These are phyloP conservation scores for Stemphylium vesicarium DNA, from an alignment of 2,329 filamentous ascomycete species.

Conservation along the genomic window DNA sequence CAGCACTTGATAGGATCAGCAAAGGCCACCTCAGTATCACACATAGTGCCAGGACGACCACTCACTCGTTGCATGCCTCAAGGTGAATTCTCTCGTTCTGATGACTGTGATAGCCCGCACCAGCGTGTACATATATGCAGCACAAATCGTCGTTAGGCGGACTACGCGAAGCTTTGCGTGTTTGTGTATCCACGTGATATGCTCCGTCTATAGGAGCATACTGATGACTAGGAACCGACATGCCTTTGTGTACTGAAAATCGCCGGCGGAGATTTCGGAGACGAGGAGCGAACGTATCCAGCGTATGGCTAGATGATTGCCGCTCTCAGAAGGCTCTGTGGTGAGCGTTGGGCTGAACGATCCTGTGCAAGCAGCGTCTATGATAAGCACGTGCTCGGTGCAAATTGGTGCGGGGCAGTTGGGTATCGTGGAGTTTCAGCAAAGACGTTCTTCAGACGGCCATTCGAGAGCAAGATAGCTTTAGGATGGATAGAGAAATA, in stretches of 20 bases:
- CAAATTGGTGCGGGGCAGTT: neutral
- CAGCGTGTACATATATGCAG: constrained; percentile 94
- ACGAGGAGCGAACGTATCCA: constrained; percentile 31
- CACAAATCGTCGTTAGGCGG: constrained; percentile 59
- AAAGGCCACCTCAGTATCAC: neutral
- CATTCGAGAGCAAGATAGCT: constrained; percentile 10
- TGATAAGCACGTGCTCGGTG: neutral
- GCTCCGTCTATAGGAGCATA: constrained; percentile 33
- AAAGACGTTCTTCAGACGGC: constrained; percentile 10
- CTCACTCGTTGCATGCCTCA: constrained; percentile 86
- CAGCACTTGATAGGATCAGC: constrained; percentile 65
- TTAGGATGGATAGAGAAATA: constrained; percentile 12
- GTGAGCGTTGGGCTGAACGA: neutral
- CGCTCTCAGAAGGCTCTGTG: neutral
- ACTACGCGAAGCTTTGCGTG: constrained; percentile 50
- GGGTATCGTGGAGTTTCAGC: neutral
- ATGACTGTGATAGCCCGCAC: constrained; percentile 89
- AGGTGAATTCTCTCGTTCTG: constrained; percentile 87
- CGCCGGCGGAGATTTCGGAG: constrained; percentile 36
- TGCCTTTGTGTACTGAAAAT: constrained; percentile 31
- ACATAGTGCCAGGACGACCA: constrained; percentile 17
- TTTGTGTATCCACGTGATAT: constrained; percentile 24
- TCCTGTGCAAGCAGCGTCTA: neutral
- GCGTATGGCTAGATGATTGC: constrained; percentile 10
- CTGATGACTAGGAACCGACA: constrained; percentile 31